Conservation (phyloP, 2,329 filamentous ascomycete species). For the Cucurbitaria berberidis region DNA sequence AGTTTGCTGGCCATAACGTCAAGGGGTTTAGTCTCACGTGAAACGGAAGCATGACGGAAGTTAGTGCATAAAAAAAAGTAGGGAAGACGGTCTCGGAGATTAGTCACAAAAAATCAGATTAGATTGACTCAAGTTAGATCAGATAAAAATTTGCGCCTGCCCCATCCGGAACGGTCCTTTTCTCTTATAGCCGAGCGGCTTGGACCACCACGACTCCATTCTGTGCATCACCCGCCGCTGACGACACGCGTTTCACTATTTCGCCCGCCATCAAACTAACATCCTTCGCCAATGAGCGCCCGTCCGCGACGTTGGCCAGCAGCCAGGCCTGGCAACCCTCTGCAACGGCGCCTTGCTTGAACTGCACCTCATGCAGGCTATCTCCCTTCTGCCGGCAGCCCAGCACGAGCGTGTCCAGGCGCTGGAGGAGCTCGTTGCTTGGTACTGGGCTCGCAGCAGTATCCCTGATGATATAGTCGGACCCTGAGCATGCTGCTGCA, state of each 20-base stretch:
- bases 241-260: slow-evolving; percentile 34
- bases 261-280: slow-evolving; percentile 43
- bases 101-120: slow-evolving; percentile 29
- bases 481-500: slow-evolving; percentile 28
- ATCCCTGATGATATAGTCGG: slow-evolving; percentile 43
- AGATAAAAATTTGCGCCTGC: slow-evolving; percentile 40
- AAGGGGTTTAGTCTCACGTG: slow-evolving; percentile 25
- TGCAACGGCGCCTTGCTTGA: slow-evolving; percentile 43
- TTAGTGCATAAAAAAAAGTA: slow-evolving; percentile 17
- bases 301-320: slow-evolving; percentile 41
- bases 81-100: slow-evolving; percentile 1
- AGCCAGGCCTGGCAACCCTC: slow-evolving; percentile 41
- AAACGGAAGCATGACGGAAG: slow-evolving; percentile 16
- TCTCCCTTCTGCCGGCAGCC: slow-evolving; percentile 45
- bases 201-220: slow-evolving; percentile 34
- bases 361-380: slow-evolving; percentile 47
- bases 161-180: not conserved
- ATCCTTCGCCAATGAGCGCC: slow-evolving; percentile 45
- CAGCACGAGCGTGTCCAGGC: slow-evolving; percentile 41
- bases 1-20: slow-evolving; percentile 17
- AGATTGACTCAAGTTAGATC: slow-evolving; percentile 38
- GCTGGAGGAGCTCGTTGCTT: slow-evolving; percentile 33
- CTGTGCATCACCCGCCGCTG: slow-evolving; percentile 17
- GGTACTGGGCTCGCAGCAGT: slow-evolving; percentile 19
- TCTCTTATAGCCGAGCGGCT: slow-evolving; percentile 32